These are phyloP conservation scores for Apiospora malaysiana DNA, from an alignment of 2,329 filamentous ascomycete genomes.

Conservation along the genomic window DNA sequence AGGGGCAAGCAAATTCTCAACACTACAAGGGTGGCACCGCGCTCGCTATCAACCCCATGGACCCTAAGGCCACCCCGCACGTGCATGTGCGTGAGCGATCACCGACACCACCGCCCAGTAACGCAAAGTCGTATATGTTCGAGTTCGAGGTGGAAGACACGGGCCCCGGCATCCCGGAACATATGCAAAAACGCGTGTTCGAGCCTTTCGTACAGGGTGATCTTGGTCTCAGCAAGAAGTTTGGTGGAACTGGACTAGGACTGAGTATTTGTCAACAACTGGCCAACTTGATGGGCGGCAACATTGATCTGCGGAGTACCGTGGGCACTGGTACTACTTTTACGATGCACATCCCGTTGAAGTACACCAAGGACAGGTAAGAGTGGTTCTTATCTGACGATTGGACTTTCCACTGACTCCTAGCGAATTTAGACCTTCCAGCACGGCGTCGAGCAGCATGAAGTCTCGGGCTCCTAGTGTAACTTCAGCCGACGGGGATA, in stretches of 20 bases:
- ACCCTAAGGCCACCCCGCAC: slow-evolving; percentile 57
- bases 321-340: slow-evolving; percentile 80
- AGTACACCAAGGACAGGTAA: slow-evolving; percentile 72
- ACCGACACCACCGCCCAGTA: slow-evolving; percentile 64
- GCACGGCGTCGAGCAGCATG: slow-evolving; percentile 60
- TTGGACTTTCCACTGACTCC: neutral
- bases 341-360: slow-evolving; percentile 81
- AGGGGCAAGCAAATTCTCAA: slow-evolving; percentile 39
- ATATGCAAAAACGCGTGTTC: slow-evolving; percentile 83
- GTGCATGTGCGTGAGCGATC: slow-evolving; percentile 59
- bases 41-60: slow-evolving; percentile 67
- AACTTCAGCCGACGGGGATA: slow-evolving; percentile 47
- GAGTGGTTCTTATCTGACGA: slow-evolving; percentile 33
- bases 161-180: slow-evolving; percentile 81
- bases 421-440: slow-evolving; percentile 50
- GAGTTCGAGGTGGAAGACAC: slow-evolving; percentile 91
- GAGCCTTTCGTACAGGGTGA: slow-evolving; percentile 97
- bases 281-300: slow-evolving; percentile 81
- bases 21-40: slow-evolving; percentile 54
- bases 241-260: slow-evolving; percentile 85
- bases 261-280: slow-evolving; percentile 90
- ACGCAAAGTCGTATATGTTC: slow-evolving; percentile 73
- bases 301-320: slow-evolving; percentile 73
- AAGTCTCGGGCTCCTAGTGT: slow-evolving; percentile 57
- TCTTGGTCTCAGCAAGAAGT: slow-evolving; percentile 85